phyloP scores from a whole-genome alignment of 1,284 basidiomycete species.

The Mycosarcoma mackinlayi region DNA sequence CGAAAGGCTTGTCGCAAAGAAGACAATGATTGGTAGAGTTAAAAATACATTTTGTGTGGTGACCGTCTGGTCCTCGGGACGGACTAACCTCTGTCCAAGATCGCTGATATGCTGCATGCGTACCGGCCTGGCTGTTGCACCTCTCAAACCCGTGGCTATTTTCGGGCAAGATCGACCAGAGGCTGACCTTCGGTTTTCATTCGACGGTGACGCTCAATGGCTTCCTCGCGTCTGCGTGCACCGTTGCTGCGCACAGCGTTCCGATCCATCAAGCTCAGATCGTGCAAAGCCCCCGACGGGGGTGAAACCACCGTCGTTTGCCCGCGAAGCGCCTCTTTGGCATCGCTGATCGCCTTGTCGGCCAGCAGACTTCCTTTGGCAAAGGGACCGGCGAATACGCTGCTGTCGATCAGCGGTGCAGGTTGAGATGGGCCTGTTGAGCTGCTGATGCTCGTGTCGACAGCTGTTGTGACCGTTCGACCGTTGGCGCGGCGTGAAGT shows the following conservation, averaged over 20 bases:
- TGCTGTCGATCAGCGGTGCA: constrained; percentile 49
- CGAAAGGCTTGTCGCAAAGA: no score
- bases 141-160: constrained; percentile 2
- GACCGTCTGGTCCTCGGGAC: not conserved
- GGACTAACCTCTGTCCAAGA: not conserved
- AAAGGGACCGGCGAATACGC: constrained; percentile 52
- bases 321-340: constrained; percentile 43
- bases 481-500: constrained; percentile 29
- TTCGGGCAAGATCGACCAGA: constrained; percentile 39
- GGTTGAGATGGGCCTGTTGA: constrained; percentile 17
- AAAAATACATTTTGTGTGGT: not conserved
- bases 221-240: constrained; percentile 35
- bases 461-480: constrained; percentile 13
- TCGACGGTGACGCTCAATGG: constrained; percentile 36
- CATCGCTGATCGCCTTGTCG: constrained; percentile 48
- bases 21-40: not conserved
- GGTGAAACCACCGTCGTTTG: constrained; percentile 17
- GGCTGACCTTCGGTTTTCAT: constrained; percentile 48
- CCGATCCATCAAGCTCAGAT: constrained; percentile 41
- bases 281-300: constrained; percentile 25
- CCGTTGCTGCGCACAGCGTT: constrained; percentile 28
- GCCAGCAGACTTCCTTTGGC: constrained; percentile 58
- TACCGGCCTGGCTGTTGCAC: not conserved
- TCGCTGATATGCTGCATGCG: not conserved
- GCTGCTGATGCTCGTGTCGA: constrained; percentile 6